phyloP scores from a whole-genome alignment of 371 early-diverging fungal species.

The Rhizopus sp. region DNA sequence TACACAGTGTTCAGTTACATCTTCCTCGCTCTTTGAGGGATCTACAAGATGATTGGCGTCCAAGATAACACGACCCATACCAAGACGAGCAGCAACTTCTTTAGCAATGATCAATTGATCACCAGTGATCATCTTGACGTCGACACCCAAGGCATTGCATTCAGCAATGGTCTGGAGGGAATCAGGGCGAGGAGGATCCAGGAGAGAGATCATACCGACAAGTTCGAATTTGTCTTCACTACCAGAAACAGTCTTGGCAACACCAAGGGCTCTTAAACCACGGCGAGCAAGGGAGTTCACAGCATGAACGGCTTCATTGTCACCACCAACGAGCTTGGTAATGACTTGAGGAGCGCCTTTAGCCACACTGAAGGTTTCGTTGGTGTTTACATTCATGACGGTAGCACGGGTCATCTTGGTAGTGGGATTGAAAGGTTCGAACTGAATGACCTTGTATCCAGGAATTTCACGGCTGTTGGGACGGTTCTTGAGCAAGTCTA shows the following conservation, averaged over 20 bases:
- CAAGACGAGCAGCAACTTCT: conserved; percentile 84
- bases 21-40: conserved; percentile 81
- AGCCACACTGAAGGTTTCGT: conserved; percentile 79
- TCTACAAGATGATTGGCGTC: conserved; percentile 80
- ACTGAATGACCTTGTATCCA: conserved; percentile 85
- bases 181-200: conserved; percentile 84
- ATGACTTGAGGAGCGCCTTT: conserved; percentile 97
- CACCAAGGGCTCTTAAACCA: conserved; percentile 90
- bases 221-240: conserved; percentile 59
- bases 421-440: conserved; percentile 91
- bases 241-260: conserved; percentile 73
- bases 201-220: conserved; percentile 82
- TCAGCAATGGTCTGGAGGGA: conserved; percentile 66
- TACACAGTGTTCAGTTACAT: conserved; percentile 77
- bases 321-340: conserved; percentile 80
- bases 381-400: conserved; percentile 68
- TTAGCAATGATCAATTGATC: conserved; percentile 90
- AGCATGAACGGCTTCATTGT: conserved; percentile 79
- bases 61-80: conserved; percentile 79
- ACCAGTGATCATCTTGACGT: conserved; percentile 91
- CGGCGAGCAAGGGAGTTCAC: conserved; percentile 85
- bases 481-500: conserved; percentile 59
- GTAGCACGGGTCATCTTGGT: conserved; percentile 92
- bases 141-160: conserved; percentile 70
- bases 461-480: conserved; percentile 67